Evolutionary conservation across 352 stramenopile species (phyloP).

Genomic region (Globisporangium recalcitrans): DNA sequence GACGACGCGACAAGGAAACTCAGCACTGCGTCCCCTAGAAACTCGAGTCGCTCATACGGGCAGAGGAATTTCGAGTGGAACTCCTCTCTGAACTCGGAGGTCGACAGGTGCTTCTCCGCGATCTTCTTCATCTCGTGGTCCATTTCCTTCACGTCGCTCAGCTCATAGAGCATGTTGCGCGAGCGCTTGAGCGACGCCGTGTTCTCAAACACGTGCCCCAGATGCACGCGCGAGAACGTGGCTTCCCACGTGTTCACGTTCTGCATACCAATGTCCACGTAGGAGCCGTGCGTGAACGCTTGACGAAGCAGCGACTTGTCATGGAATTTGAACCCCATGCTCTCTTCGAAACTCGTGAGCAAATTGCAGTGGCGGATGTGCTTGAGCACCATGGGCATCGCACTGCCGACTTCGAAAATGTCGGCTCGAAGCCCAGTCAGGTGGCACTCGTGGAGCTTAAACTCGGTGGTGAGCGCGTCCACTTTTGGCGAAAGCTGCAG

Average conservation of each 20-base stretch:
- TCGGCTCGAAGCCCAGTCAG: conserved; percentile 74
- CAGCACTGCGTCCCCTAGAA: conserved; percentile 80
- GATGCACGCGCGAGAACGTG: conserved; percentile 62
- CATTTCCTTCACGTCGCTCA: conserved; percentile 19
- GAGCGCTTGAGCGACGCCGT: conserved; percentile 51
- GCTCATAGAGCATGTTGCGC: conserved; percentile 40
- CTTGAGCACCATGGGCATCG: conserved; percentile 86
- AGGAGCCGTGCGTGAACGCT: conserved; percentile 82
- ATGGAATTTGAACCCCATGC: conserved; percentile 57
- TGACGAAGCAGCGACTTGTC: conserved; percentile 77
- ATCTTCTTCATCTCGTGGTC: conserved; percentile 48
- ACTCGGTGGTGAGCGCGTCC: conserved; percentile 31
- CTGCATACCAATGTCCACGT: conserved; percentile 81
- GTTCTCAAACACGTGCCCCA: conserved; percentile 76
- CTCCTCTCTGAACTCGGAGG: conserved; percentile 63
- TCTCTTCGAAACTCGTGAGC: conserved; percentile 54
- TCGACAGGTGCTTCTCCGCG: conserved; percentile 50
- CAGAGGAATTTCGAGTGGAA: conserved; percentile 74
- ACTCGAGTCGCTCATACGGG: conserved; percentile 81
- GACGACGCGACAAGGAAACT: conserved; percentile 79
- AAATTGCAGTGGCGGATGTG: conserved; percentile 74
- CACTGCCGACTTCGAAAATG: conserved; percentile 74
- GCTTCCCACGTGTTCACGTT: conserved; percentile 78
- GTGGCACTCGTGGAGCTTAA: conserved; percentile 48
- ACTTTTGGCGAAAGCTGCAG: conserved; percentile 68